A percentile compares a stretch with the other conserved stretches of the same genome.
Conservation (phyloP, 1,284 basidiomycete species). For the Abortiporus biennis region DNA sequence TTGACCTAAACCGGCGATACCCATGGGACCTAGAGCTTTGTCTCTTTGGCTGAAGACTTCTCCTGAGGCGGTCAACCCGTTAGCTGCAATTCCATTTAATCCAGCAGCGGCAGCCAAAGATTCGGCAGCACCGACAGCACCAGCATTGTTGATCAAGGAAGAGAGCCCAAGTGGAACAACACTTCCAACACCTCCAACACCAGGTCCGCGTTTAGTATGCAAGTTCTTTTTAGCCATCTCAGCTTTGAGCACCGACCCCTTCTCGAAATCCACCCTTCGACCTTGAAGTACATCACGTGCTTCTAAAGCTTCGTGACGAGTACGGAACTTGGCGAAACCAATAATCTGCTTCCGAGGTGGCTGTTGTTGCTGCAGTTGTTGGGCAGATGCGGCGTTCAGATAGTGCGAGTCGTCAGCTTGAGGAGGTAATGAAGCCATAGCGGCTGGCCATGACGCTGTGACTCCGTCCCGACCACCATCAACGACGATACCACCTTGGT, state of each 20-base stretch:
- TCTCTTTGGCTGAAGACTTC: slow-evolving; percentile 41
- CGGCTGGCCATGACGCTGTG: slow-evolving; percentile 61
- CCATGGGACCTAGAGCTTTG: slow-evolving; percentile 43
- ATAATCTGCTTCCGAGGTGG: slow-evolving; percentile 92
- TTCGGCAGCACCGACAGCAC: slow-evolving; percentile 25
- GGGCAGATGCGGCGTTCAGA: slow-evolving; percentile 9
- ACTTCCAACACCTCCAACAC: slow-evolving; percentile 38
- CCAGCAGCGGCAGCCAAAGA: slow-evolving; percentile 29
- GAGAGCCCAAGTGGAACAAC: slow-evolving; percentile 24
- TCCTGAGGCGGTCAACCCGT: slow-evolving; percentile 21
- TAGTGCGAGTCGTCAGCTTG: slow-evolving; percentile 33
- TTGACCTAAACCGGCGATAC: slow-evolving; percentile 31
- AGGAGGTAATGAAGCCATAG: slow-evolving; percentile 23
- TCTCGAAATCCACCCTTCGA: slow-evolving; percentile 89
- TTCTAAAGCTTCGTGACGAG: slow-evolving; percentile 80
- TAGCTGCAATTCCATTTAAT: slow-evolving; percentile 21
- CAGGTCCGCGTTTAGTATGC: slow-evolving; percentile 87
- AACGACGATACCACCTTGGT: slow-evolving; percentile 71
- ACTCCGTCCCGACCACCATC: slow-evolving; percentile 64
- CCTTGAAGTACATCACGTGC: slow-evolving; percentile 91
- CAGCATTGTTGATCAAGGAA: slow-evolving; percentile 20
- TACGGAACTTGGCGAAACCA: slow-evolving; percentile 94
- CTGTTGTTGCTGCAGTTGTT: slow-evolving; percentile 28
- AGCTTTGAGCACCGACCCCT: slow-evolving; percentile 90
- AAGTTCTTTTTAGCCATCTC: slow-evolving; percentile 99